Evolutionary conservation across 2,329 filamentous ascomycete genomes (phyloP), one percentile per base, ranked within the genome.

Genomic region (Aspergillus pseudonomiae): DNA sequence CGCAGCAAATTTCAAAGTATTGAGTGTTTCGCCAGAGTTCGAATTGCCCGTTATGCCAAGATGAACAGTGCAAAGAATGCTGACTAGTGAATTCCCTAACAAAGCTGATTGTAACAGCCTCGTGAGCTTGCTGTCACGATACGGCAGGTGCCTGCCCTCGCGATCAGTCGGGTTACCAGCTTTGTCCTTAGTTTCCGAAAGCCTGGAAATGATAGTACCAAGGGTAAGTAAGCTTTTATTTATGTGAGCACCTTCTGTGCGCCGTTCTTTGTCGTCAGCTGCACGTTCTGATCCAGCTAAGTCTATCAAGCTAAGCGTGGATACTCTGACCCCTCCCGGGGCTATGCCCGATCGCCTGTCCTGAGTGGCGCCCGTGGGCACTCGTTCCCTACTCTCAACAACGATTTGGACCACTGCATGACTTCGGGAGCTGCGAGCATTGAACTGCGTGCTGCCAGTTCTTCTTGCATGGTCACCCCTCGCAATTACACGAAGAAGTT

Each of bases 391-490:
- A 75, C 94, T 97, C 78, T 99, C 95, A 14, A 99, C 95, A 2
- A 99, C 94, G 70, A 99, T 99, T 78, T 99, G 95, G 43, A 99
- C 95, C 24, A 99, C 95, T 0, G 95, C 95, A 74, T 99, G 95
- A 86, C 93, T 97, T 80, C 95, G 92, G 56, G 95, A 99, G 82
- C 94, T 98, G 71, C 94, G 89, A 24, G 94, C 88, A 75, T 99
- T 99, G 85, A 96, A 99, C 73, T 99, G 95, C 0, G 95, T 99
- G 77, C 94, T 97, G 63, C 93, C 93, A 1, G 93, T 96, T 71
- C 94, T 86, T 72, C 95, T 87, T 28, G 94, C 93, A 75, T 96
- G 89, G 75, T 99, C 95, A 73, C 95, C 95, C 61, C 94, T 88
- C 43, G 95, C 94, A 76, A 99, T 99, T 30, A 99, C 95, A 70